Evolutionary conservation across 306 rosid genomes (phyloP).

Genomic region (Malus sieversii): DNA sequence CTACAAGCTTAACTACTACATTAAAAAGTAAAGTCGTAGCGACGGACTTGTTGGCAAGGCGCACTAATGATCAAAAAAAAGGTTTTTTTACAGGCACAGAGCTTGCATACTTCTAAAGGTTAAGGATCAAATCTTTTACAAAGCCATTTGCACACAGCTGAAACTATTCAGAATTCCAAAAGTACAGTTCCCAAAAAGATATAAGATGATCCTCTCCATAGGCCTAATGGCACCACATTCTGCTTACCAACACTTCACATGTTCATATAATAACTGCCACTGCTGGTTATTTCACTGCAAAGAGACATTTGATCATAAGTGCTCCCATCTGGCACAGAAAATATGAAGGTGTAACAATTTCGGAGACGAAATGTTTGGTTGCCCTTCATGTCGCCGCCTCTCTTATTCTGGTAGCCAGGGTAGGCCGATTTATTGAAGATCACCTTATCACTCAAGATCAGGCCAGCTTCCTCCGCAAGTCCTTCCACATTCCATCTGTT

Average conservation of each 20-base stretch:
- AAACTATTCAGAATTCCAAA: background rate
- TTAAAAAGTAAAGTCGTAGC: too few relatives aligned
- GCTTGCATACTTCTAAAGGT: background rate
- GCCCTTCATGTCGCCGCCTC: slow-evolving; percentile 6
- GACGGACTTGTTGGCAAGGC: too few relatives aligned
- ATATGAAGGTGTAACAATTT: slow-evolving; percentile 18
- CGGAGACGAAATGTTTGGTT: slow-evolving; percentile 12
- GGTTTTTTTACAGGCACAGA: background rate
- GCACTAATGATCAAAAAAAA: background rate
- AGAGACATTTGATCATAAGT: background rate
- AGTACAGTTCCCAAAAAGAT: background rate
- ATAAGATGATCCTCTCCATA: background rate
- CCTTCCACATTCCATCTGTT: slow-evolving; percentile 14
- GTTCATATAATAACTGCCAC: background rate
- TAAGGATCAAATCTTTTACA: background rate
- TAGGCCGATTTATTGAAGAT: background rate
- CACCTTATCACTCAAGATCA: background rate
- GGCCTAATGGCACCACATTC: background rate
- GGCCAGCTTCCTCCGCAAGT: background rate
- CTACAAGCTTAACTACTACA: too few relatives aligned
- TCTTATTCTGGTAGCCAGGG: slow-evolving; percentile 22
- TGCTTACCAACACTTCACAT: background rate
- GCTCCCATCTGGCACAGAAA: background rate
- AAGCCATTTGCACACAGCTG: background rate
- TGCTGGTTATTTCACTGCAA: background rate